Evolutionary conservation across 495 filamentous ascomycete genomes (phyloP), one percentile per base, ranked within the genome.

Genomic region (Tuber magnatum): DNA sequence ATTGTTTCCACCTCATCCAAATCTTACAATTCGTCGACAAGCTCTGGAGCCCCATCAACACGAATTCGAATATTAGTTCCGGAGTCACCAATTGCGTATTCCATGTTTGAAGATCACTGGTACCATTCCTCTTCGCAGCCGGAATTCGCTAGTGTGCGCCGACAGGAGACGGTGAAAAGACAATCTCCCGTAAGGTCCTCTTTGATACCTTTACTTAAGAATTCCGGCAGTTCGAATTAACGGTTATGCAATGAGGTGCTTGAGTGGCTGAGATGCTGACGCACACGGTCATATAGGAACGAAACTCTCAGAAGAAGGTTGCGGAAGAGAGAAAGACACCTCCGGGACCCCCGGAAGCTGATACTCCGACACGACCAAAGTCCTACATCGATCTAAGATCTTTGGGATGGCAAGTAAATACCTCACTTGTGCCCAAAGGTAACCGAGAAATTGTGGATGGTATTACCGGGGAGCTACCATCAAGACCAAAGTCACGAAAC

Each of bases 301-400:
- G 74, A 78, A 84, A 78, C 83, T 84, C 71, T 46, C 84, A 48
- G 74, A 78, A n/a, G n/a, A n/a, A 78, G 71, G 80, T 69, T 73
- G 81, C 85, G 51, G 83, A 84, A 2, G 82, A 87, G 20, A 82
- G 86, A 38, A 86, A 87, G 42, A 76, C 87, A 3, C 83, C 84
- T 74, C 88, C 90, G 81, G 88, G 89, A 56, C 78, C 80, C 24
- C 84, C 87, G 68, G 82, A 84, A 75, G 75, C 80, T 69, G 85
- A 86, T 73, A 86, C 86, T 0, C 92, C 90, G 24, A 86, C 88
- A 72, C 85, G 92, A 78, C 90, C 91, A 68, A 92, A 92, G 80
- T 94, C 92, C 12, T 93, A 92, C 79, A 90, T 89, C 75, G 90
- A 94, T 81, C 71, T 82, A 35, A 79, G 80, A 39, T 61, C 46